Conservation (phyloP, 2,329 filamentous ascomycete genomes). For the Cryphonectria radicalis region DNA sequence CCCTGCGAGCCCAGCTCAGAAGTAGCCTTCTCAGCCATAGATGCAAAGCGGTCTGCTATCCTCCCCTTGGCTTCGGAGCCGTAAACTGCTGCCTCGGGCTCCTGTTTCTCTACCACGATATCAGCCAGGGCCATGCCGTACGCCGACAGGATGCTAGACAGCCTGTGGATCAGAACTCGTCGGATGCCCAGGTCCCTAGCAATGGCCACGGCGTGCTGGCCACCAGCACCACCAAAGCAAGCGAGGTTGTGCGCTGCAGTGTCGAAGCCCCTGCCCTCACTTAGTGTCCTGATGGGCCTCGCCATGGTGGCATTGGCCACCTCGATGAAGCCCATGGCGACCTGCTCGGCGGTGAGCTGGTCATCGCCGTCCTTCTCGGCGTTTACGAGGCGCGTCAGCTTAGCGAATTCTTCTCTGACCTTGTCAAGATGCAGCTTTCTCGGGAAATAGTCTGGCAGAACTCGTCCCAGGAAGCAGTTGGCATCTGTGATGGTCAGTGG, state of each 20-base stretch:
- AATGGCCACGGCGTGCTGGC: conserved; percentile 90
- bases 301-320: conserved; percentile 94
- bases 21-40: conserved; percentile 76
- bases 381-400: conserved; percentile 79
- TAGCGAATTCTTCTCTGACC: conserved; percentile 74
- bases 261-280: conserved; percentile 89
- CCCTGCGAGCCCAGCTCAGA: conserved; percentile 76
- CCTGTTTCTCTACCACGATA: conserved; percentile 89
- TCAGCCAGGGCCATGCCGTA: conserved; percentile 94
- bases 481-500: conserved; percentile 90
- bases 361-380: conserved; percentile 64
- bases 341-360: conserved; percentile 77
- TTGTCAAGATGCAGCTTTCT: conserved; percentile 81
- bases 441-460: conserved; percentile 90
- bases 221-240: conserved; percentile 89
- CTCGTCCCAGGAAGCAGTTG: conserved; percentile 80
- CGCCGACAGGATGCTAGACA: conserved; percentile 86
- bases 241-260: conserved; percentile 88
- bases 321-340: conserved; percentile 86
- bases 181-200: conserved; percentile 81
- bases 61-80: conserved; percentile 69
- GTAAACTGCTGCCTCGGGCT: conserved; percentile 70
- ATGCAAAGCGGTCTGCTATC: conserved; percentile 57
- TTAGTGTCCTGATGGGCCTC: conserved; percentile 84
- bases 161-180: conserved; percentile 83